Percentiles rank a stretch among this genome's conserved stretches.
These are phyloP conservation scores for Raphanus sativus DNA, from an alignment of 345 rosid species.

Conservation along the genomic window DNA sequence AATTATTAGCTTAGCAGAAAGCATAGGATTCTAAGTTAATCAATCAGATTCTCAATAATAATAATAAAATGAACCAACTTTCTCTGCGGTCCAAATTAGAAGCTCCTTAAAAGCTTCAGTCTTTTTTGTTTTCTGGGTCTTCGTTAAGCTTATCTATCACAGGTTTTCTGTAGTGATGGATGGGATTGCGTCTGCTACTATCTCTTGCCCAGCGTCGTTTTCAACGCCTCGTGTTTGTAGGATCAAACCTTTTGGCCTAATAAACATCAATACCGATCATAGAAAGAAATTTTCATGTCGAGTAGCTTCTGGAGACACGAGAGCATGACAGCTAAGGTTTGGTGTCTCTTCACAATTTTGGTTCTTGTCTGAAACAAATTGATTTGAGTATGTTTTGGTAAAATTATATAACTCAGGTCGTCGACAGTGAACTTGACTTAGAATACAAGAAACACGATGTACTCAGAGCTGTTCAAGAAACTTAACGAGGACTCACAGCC, in stretches of 20 bases:
- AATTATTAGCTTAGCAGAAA: conserved; percentile 41
- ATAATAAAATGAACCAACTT: background rate
- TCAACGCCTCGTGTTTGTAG: conserved; percentile 31
- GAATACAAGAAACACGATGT: conserved; percentile 70
- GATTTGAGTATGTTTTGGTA: conserved; percentile 10
- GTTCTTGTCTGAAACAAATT: background rate
- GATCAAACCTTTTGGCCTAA: conserved; percentile 30
- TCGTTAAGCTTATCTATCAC: too few relatives aligned
- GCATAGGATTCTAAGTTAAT: conserved; percentile 38
- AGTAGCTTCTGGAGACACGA: conserved; percentile 41
- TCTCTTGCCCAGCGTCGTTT: conserved; percentile 35
- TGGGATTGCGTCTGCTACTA: conserved; percentile 49
- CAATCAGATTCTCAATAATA: conserved; percentile 18
- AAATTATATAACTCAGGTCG: conserved; percentile 42
- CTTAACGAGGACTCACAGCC: conserved; percentile 62
- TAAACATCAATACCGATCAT: conserved; percentile 18
- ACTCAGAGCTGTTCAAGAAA: conserved; percentile 68
- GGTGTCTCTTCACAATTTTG: conserved; percentile 23
- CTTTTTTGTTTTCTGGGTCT: too few relatives aligned
- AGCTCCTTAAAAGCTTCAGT: too few relatives aligned
- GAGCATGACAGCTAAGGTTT: conserved; percentile 45
- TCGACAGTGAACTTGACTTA: conserved; percentile 49
- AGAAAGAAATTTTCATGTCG: conserved; percentile 43
- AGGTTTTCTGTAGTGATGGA: conserved; percentile 21
- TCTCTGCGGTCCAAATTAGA: conserved; percentile 15